phyloP scores from a whole-genome alignment of 768 basidiomycete genomes.

The Phanerodontia chrysosporium region DNA sequence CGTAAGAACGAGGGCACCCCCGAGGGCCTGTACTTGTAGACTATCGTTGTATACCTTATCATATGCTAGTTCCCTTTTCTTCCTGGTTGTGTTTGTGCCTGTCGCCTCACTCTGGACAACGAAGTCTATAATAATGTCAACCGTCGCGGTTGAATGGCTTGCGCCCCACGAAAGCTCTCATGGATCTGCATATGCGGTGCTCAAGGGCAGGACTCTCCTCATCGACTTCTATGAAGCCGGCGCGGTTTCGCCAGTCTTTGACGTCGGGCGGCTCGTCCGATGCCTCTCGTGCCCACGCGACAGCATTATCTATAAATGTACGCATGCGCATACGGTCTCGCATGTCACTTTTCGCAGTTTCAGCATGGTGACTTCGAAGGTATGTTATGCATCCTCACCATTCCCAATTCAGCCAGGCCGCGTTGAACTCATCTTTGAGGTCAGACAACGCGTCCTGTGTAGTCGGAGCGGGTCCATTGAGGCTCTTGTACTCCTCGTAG shows the following conservation, averaged over 20 bases:
- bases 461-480: constrained; percentile 28
- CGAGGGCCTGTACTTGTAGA: constrained; percentile 79
- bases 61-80: not conserved
- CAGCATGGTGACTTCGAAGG: constrained; percentile 8
- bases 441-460: constrained; percentile 17
- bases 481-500: constrained; percentile 55
- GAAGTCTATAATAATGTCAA: not conserved
- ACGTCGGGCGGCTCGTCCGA: constrained; percentile 15
- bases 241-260: constrained; percentile 17
- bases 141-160: constrained; percentile 6
- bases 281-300: constrained; percentile 48
- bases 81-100: not conserved
- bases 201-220: constrained; percentile 13
- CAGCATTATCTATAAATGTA: constrained; percentile 38
- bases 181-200: constrained; percentile 20
- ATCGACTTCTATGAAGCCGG: constrained; percentile 8
- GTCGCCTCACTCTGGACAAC: not conserved
- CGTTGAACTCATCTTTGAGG: constrained; percentile 56
- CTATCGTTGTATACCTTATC: constrained; percentile 7
- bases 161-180: constrained; percentile 50
- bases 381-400: constrained; percentile 38
- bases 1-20: constrained; percentile 97
- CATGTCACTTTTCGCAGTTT: constrained; percentile 56
- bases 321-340: constrained; percentile 64
- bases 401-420: constrained; percentile 67